A percentile compares a stretch with the other conserved stretches of the same genome.
phyloP scores from a whole-genome alignment of 768 basidiomycete genomes.

The Gelatoporia subvermispora region DNA sequence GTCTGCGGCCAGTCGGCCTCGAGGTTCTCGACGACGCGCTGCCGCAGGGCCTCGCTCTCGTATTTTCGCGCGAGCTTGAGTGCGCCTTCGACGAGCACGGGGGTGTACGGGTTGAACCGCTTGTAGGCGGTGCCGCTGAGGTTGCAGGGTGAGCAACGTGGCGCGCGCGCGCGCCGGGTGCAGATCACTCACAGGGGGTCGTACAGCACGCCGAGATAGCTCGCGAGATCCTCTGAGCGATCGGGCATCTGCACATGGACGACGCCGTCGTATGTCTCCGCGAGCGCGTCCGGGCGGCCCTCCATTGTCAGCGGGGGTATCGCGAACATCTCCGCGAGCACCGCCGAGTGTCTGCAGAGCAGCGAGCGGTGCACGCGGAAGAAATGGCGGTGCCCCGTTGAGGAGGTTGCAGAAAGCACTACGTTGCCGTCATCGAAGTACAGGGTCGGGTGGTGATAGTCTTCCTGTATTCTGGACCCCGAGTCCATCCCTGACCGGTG shows the following conservation, averaged over 20 bases:
- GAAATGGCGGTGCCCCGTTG: constrained; percentile 10
- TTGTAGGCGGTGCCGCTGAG: constrained; percentile 23
- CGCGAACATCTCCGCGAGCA: constrained; percentile 24
- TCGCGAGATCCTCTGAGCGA: constrained; percentile 21
- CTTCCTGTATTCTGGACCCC: not conserved
- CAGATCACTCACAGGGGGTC: constrained; percentile 22
- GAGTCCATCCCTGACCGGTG: no score
- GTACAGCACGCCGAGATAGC: constrained; percentile 23
- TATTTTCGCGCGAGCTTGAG: constrained; percentile 33
- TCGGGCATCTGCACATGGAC: constrained; percentile 26
- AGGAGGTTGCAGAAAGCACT: constrained; percentile 21
- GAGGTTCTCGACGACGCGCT: constrained; percentile 27
- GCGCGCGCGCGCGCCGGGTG: not conserved
- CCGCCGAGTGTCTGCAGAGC: constrained; percentile 20
- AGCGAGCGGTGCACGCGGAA: constrained; percentile 25
- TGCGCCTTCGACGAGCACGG: constrained; percentile 25
- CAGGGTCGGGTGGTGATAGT: constrained; percentile 20
- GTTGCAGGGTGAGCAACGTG: not conserved
- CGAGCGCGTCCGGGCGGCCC: constrained; percentile 5
- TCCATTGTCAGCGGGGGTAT: constrained; percentile 15
- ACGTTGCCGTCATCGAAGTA: constrained; percentile 30
- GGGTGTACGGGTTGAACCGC: constrained; percentile 27
- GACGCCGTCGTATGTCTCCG: constrained; percentile 25
- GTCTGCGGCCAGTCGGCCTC: constrained; percentile 33
- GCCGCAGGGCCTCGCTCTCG: constrained; percentile 28